These are phyloP conservation scores for Aleurites moluccanus DNA, from an alignment of 441 rosid genomes.

Conservation along the genomic window DNA sequence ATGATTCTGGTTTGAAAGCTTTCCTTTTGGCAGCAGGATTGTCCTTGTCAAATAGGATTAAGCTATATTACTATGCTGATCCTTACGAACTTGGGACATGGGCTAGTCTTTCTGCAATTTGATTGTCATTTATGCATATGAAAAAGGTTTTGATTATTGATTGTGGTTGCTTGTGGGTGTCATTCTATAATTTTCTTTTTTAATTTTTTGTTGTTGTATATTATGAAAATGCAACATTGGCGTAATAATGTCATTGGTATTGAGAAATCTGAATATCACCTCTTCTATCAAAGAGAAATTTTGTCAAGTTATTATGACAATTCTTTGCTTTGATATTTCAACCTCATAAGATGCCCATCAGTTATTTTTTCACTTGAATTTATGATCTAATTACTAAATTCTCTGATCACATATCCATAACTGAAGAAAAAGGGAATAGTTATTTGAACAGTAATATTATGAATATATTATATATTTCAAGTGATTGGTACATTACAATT, in stretches of 20 bases:
- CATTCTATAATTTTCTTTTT: slow-evolving; percentile 1
- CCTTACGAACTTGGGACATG: slow-evolving; percentile 93
- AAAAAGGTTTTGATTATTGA: slow-evolving; percentile 16
- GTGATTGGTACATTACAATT: no score
- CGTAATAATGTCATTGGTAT: slow-evolving; percentile 12
- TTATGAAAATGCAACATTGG: slow-evolving; percentile 23
- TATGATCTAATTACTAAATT: no score
- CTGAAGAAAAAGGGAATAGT: no score
- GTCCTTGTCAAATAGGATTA: slow-evolving; percentile 67
- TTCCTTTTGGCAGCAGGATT: slow-evolving; percentile 63
- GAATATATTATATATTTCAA: no score
- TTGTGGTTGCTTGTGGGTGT: slow-evolving; percentile 23
- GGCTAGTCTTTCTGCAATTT: slow-evolving; percentile 78
- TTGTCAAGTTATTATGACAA: neutral
- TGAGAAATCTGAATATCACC: neutral
- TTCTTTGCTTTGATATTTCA: neutral
- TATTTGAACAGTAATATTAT: no score
- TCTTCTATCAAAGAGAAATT: slow-evolving; percentile 5
- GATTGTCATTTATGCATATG: slow-evolving; percentile 19
- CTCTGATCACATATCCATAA: no score
- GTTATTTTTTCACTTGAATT: neutral
- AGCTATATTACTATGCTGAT: slow-evolving; percentile 75
- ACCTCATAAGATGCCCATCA: neutral
- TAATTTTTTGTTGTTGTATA: no score
- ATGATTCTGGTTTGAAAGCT: slow-evolving; percentile 48